A percentile compares a stretch with the other conserved stretches of the same genome.
Conservation (phyloP, 2,329 filamentous ascomycete species). For the Aureobasidium melanogenum region DNA sequence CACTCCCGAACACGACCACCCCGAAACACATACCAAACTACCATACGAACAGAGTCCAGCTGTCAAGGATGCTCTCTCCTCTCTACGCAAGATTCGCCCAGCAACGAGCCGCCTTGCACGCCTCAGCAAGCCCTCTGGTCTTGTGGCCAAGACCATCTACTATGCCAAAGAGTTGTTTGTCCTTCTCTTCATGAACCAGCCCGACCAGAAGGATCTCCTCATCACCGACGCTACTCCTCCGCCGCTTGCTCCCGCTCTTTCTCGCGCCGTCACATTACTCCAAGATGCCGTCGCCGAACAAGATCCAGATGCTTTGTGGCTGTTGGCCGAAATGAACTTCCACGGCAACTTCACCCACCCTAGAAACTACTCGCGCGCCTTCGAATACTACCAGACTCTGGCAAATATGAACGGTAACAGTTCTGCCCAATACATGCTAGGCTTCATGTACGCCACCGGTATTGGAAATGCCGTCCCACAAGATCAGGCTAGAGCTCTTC, state of each 20-base stretch:
- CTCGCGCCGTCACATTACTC: constrained; percentile 50
- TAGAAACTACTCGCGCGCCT: constrained; percentile 68
- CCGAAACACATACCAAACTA: neutral
- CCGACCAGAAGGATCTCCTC: constrained; percentile 36
- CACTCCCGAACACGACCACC: neutral
- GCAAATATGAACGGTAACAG: constrained; percentile 72
- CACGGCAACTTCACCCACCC: constrained; percentile 90
- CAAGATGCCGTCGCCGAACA: constrained; percentile 47
- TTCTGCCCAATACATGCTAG: constrained; percentile 92
- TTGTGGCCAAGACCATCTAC: constrained; percentile 49
- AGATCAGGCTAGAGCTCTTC: constrained; percentile 82
- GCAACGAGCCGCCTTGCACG: constrained; percentile 28
- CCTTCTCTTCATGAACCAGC: constrained; percentile 56
- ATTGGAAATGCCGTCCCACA: constrained; percentile 70
- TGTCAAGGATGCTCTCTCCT: constrained; percentile 31
- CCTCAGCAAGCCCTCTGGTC: constrained; percentile 45
- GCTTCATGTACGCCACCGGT: constrained; percentile 90
- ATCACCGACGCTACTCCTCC: constrained; percentile 30
- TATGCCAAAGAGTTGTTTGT: constrained; percentile 56
- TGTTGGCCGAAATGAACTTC: constrained; percentile 92
- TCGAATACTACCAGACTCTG: constrained; percentile 70
- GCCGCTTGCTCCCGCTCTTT: constrained; percentile 44
- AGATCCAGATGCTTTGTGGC: constrained; percentile 75
- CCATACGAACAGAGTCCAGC: constrained; percentile 21
- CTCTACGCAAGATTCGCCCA: constrained; percentile 35